Evolutionary conservation across 2,329 filamentous ascomycete species (phyloP), one percentile per base, ranked within the genome.

Genomic region (Sporothrix luriei): DNA sequence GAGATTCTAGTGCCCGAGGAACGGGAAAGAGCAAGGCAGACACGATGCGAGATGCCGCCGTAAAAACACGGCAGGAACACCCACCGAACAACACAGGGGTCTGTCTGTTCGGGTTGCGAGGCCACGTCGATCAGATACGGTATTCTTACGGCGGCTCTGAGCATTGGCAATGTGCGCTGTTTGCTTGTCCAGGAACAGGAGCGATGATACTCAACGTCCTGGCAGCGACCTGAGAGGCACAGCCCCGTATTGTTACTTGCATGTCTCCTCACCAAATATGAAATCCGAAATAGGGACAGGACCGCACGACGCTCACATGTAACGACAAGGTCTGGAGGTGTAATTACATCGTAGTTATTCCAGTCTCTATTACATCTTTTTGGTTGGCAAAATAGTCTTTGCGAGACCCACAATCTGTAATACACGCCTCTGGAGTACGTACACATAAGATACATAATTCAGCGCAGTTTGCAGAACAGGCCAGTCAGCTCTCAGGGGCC

Each of bases 71-170:
- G 33, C n/a, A 62, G 54, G 16, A 38, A 46, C 57, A 62, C 57
- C 57, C 43, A 46, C 57, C 29, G n/a, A 16, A 40, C 59, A 62
- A 62, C 21, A 48, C 59, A 62, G 59, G 57, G 57, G n/a, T n/a
- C n/a, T n/a, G n/a, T n/a, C 57, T 40, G 59, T 6, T 26, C 19
- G 11, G 21, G 5, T 46, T 40, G 59, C 59, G n/a, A 40, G 29
- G 62, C 19, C 24, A 29, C 46, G 62, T 21, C 24, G 24, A 65
- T 49, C 43, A 51, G 46, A 4, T 26, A 51, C 33, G 7, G 24
- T 61, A 11, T n/a, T 4, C 1, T 1, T 33, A 33, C 55, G 43
- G 55, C 55, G 43, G 55, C 55, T 33, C 55, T n/a, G 24, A 11
- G 10, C 40, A 43, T 33, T 14, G 33, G 33, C 55, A 19, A 16